Base-by-base conservation (phyloP, 192 early-diverging fungal species). In the Powellomyces hirtus region DNA sequence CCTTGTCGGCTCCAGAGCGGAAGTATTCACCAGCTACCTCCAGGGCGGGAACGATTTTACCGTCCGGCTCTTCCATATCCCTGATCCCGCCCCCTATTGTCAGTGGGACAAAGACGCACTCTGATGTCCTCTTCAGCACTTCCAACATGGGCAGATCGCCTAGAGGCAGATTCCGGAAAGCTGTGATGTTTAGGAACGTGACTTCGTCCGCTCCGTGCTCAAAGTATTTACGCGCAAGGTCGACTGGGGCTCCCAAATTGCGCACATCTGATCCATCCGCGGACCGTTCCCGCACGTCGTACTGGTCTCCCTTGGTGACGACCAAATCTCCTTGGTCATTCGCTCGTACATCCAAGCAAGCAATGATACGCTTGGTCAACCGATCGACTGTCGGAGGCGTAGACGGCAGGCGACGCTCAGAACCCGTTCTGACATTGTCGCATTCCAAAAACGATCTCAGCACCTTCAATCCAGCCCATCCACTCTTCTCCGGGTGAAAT, bases 21-120 rank as follows among this genome's bases (percentile, higher is more conserved):
- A 99, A 99, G 74, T 99, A 99, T 77, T 92, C 94, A 36, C 94
- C 94, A 4, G 95, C 98, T n/a, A 99, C 98, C n/a, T 97, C 87
- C 11, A 98, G 81, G 0, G 98, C 98, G 0, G 95, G 80, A 10
- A 79, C 68, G 1, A 69, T 42, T 20, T 22, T 58, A 14, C 92
- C 94, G 66, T 91, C 90, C 31, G 94, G 93, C 51, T 99, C 92
- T 11, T 74, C 82, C 8, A 97, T 79, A 69, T 98, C 92, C 52
- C 96, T 88, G 75, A 99, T 97, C 20, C 98, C 98, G 34, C 98
- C 98, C 62, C 98, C 98, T 60, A 99, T 97, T 18, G 96, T 98
- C 72, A 99, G 80, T 14, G 98, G 98, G n/a, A 99, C 98, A 83
- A 99, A 99, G 40, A 99, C 92, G 2, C 85, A 86, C 64, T 92